Percentiles rank a stretch among this genome's conserved stretches.
Evolutionary conservation across 2,329 filamentous ascomycete species (phyloP).

Genomic region (Sporothrix phasma): DNA sequence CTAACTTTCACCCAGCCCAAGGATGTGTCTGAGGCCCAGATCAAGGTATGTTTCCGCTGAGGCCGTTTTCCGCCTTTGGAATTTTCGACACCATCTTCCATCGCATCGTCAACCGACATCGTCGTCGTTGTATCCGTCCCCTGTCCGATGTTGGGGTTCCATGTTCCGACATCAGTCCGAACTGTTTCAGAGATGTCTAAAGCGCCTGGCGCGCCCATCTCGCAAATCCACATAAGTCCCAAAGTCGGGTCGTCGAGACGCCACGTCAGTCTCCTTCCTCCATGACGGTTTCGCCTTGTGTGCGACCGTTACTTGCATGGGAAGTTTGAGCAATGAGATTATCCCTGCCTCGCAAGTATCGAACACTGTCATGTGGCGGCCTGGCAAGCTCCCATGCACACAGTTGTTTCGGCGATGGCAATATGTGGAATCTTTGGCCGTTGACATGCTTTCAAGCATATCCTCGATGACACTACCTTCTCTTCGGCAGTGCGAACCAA

Average conservation of each 20-base stretch:
- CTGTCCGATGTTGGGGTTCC: constrained; percentile 9
- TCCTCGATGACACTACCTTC: constrained; percentile 1
- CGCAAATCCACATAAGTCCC: constrained; percentile 10
- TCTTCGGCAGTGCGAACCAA: constrained; percentile 15
- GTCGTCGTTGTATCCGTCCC: constrained; percentile 22
- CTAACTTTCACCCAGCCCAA: constrained; percentile 61
- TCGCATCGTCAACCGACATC: constrained; percentile 18
- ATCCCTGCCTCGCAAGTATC: constrained; percentile 40
- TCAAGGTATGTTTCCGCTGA: constrained; percentile 99
- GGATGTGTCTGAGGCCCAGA: constrained; percentile 93
- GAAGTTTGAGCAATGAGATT: constrained; percentile 45
- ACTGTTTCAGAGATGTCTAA: constrained; percentile 2
- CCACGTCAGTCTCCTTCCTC: constrained; percentile 31
- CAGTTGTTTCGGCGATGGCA: constrained; percentile 12
- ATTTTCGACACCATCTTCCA: constrained; percentile 49
- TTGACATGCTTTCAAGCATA: not conserved
- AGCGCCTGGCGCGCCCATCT: constrained; percentile 12
- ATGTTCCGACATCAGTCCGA: not conserved
- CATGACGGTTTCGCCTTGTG: constrained; percentile 26
- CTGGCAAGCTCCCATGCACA: constrained; percentile 41
- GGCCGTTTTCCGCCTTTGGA: constrained; percentile 57
- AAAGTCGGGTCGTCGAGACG: constrained; percentile 18
- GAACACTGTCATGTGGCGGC: constrained; percentile 32
- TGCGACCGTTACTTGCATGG: not conserved
- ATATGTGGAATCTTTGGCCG: constrained; percentile 11